Conservation (phyloP, 768 basidiomycete genomes). For the Suillus hirtellus region DNA sequence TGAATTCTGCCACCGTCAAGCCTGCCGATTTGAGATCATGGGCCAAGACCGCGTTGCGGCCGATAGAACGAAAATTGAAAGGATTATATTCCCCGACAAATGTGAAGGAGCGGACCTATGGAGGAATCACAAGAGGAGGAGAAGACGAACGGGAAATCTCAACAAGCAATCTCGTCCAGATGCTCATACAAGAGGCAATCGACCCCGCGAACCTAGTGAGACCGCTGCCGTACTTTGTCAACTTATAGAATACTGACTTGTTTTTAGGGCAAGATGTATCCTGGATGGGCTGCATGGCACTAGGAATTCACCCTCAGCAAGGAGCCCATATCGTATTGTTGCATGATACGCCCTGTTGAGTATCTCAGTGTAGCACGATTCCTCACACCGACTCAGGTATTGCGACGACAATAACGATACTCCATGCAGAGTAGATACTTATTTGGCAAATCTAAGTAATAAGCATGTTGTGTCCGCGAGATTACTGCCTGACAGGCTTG, state of each 20-base stretch:
- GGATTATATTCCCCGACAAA: conserved; percentile 60
- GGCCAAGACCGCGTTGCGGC: conserved; percentile 74
- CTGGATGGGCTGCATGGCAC: conserved; percentile 87
- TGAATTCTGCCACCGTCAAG: conserved; percentile 36
- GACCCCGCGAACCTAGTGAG: conserved; percentile 68
- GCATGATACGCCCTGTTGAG: not conserved
- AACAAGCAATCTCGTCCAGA: conserved; percentile 87
- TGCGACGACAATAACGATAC: conserved; percentile 11
- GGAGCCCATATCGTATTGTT: not conserved
- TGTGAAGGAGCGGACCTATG: conserved; percentile 39
- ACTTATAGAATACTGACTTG: conserved; percentile 13
- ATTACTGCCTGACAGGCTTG: conserved; percentile 26
- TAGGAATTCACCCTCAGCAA: conserved; percentile 27
- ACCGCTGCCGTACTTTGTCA: not conserved
- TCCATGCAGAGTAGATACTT: conserved; percentile 13
- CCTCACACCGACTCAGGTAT: conserved; percentile 6
- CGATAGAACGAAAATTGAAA: conserved; percentile 82
- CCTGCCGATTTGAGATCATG: conserved; percentile 59
- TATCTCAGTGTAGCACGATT: not conserved
- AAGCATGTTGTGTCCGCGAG: not conserved
- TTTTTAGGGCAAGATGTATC: conserved; percentile 84
- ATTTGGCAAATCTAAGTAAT: not conserved
- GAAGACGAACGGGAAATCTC: conserved; percentile 49
- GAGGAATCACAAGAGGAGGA: conserved; percentile 24
- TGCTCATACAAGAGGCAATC: conserved; percentile 88